These are phyloP conservation scores for Kluyveromyces sp. DNA, from an alignment of 1,139 yeast genomes.

Conservation along the genomic window DNA sequence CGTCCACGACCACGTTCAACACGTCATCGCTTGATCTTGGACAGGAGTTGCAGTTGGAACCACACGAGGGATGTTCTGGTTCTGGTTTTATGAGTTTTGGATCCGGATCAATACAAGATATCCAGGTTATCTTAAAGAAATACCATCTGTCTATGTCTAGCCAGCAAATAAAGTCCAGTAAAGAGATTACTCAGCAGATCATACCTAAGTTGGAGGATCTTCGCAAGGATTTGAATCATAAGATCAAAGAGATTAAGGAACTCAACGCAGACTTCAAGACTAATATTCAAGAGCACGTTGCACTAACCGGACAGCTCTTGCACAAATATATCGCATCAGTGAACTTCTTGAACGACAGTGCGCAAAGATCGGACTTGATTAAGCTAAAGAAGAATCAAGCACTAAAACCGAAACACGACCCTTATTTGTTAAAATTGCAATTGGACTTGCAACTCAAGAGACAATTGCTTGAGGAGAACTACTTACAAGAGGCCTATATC, in stretches of 20 bases:
- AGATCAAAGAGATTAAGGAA: slow-evolving; percentile 48
- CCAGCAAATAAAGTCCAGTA: slow-evolving; percentile 43
- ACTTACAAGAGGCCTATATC: slow-evolving; percentile 60
- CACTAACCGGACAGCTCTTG: slow-evolving; percentile 38
- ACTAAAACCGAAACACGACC: slow-evolving; percentile 42
- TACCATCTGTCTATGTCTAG: slow-evolving; percentile 39
- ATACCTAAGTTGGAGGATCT: slow-evolving; percentile 66
- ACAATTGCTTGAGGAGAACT: slow-evolving; percentile 62
- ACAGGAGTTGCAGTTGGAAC: slow-evolving; percentile 4
- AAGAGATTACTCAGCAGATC: slow-evolving; percentile 49
- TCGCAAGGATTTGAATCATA: slow-evolving; percentile 54
- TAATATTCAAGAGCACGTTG: slow-evolving; percentile 29
- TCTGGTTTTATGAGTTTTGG: slow-evolving; percentile 46
- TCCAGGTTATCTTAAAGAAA: slow-evolving; percentile 40
- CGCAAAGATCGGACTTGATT: slow-evolving; percentile 16
- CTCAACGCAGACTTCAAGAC: slow-evolving; percentile 30
- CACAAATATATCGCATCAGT: slow-evolving; percentile 39
- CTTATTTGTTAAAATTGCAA: slow-evolving; percentile 55
- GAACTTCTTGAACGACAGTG: slow-evolving; percentile 17
- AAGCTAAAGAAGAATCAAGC: slow-evolving; percentile 15
- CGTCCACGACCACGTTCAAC: slow-evolving; percentile 4
- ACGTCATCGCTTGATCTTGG: slow-evolving; percentile 5
- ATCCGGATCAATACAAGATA: slow-evolving; percentile 43
- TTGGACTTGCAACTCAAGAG: slow-evolving; percentile 62
- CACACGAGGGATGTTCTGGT: slow-evolving; percentile 27